Evolutionary conservation across 768 basidiomycete species (phyloP), one percentile per base, ranked within the genome.

Genomic region (Pisolithus orientalis): DNA sequence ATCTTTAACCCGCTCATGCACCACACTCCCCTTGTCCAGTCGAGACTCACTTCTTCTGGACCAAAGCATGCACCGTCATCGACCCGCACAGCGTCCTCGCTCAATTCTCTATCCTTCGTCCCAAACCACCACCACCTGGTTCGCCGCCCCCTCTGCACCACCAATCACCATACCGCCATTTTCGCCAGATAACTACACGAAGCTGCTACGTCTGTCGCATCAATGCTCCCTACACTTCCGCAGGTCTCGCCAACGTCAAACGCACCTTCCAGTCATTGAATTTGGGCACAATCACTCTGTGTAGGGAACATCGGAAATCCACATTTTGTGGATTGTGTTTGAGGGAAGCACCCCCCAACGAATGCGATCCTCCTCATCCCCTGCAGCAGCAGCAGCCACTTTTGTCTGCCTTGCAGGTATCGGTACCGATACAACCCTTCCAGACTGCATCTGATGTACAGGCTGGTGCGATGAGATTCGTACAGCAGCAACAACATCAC

Each of bases 181-280:
- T 81, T 64, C 82, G 80, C 40, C 75, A 77, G 51, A 79, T 89
- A 57, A 66, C 77, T 38, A 63, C 58, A 24, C 72, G 65, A 53
- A 77, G 77, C 28, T 90, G 87, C 68, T 66, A 75, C 40, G 77
- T 88, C 31, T 90, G 87, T 70, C 79, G 87, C 16, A 72, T 89
- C 61, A 89, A 88, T 64, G 65, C 68, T 2, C 84, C 87, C 1
- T 69, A 66, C 53, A 69, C 74, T 3, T 72, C 68, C 31, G 54
- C 67, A 4, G 87, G 85, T 6, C 75, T 88, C 21, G 72, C 72
- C 1, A 53, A 56, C 31, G 80, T 75, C 16, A 84, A 82, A 65
- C 75, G 78, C 39, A 58, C 66, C 3, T 58, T 75, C 32, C 47
- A 58, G 47, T 75, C 75, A 7, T 71, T 73, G 0, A 70, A 67